These are phyloP conservation scores for Coemansia pectinata DNA, from an alignment of 192 early-diverging fungal genomes.

Conservation along the genomic window DNA sequence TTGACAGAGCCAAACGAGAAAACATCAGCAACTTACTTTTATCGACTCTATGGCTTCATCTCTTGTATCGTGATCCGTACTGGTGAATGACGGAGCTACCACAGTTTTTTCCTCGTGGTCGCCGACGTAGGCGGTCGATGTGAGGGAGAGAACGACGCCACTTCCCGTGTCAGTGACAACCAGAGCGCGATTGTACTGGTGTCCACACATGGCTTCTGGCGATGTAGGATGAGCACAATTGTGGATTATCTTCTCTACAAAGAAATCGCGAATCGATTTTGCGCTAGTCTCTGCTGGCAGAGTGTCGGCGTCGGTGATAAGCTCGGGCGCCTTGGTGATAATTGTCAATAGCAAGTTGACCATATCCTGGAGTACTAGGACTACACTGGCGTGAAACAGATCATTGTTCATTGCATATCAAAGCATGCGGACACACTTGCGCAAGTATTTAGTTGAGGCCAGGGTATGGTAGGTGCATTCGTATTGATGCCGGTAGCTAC, in stretches of 20 bases:
- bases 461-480: background rate
- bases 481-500: background rate
- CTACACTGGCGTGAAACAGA: constrained; percentile 7
- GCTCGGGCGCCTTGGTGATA: constrained; percentile 25
- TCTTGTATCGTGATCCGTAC: background rate
- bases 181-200: constrained; percentile 27
- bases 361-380: constrained; percentile 24
- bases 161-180: background rate
- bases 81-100: background rate
- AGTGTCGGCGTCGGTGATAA: constrained; percentile 22
- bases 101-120: background rate
- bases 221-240: constrained; percentile 17
- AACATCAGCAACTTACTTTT: constrained; percentile 17
- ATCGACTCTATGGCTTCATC: constrained; percentile 15
- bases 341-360: constrained; percentile 1
- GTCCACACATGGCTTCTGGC: background rate
- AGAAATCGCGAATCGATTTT: constrained; percentile 33
- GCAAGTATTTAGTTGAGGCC: background rate
- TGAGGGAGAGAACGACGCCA: constrained; percentile 16
- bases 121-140: background rate
- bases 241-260: constrained; percentile 37
- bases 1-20: background rate
- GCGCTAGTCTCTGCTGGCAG: constrained; percentile 3
- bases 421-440: background rate
- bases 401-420: background rate